Base-by-base conservation (phyloP, 257 asterid genomes). In the Solanum appendiculatum region DNA sequence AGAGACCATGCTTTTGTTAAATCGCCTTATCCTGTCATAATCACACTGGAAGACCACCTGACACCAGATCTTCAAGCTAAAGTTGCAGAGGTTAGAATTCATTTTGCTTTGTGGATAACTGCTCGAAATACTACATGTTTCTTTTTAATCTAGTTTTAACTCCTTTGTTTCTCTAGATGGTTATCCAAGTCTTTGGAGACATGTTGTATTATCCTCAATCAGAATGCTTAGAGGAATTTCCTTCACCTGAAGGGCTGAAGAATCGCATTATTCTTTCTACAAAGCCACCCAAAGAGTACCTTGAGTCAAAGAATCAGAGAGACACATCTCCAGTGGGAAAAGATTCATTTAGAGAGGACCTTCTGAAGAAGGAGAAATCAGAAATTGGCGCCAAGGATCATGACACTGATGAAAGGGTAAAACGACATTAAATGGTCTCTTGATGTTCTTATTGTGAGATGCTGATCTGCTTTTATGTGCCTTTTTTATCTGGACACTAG, bases 1-100 rank as follows among this genome's bases (percentile, higher is more conserved):
- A 93, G 89, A 88, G 89, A 93, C 64, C 98, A 97, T 69, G 98
- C 98, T 20, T 97, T 97, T 66, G 91, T 94, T 44, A 93, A 89
- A 48, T 95, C 99, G 60, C 95, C 96, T 0, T 97, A 97, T 86
- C 98, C 98, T 77, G 97, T 97, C 84, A 94, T 97, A 27, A 91
- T 97, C 42, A 97, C 98, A 6, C 80, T 97, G 82, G 99, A 97
- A 89, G 99, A 97, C 89, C 99, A 97, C 73, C 98, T 97, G 72
- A 93, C 98, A 25, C 98, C 96, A 18, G 91, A 92, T 5, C 99
- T 94, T 85, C 98, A 95, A 87, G 98, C 98, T 48, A 97, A 94
- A 92, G 99, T 95, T 58, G 98, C 98, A 2, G 97, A 87, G 95
- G 99, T 97, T 88, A 91, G 88, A 46, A 27, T 80, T 18, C 85